phyloP scores from a whole-genome alignment of 2,329 filamentous ascomycete species.

The Aureobasidium namibiae region DNA sequence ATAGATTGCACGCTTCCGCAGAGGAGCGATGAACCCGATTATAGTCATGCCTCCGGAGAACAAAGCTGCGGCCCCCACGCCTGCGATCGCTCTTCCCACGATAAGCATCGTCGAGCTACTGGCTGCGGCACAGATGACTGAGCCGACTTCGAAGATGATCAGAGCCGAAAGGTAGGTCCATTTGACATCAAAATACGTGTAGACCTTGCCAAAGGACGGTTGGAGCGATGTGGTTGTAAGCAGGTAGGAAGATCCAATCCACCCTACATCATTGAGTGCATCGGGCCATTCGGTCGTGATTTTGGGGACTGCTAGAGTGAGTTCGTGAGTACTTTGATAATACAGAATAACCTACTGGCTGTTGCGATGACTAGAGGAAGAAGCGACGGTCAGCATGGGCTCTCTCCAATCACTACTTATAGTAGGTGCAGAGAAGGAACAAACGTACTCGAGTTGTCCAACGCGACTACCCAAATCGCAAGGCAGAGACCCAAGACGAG shows the following conservation, averaged over 20 bases:
- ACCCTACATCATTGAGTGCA: conserved; percentile 31
- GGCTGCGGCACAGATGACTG: conserved; percentile 45
- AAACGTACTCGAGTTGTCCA: conserved; percentile 29
- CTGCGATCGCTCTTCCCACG: conserved; percentile 46
- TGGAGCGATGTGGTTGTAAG: conserved; percentile 35
- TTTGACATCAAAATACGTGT: conserved; percentile 50
- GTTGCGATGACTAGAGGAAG: conserved; percentile 23
- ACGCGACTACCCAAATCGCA: conserved; percentile 11
- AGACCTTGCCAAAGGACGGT: conserved; percentile 48
- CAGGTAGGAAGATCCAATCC: conserved; percentile 35
- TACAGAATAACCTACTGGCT: conserved; percentile 20
- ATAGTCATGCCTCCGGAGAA: conserved; percentile 38
- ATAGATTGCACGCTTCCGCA: conserved; percentile 36
- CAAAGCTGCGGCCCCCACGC: conserved; percentile 44
- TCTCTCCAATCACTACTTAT: not conserved
- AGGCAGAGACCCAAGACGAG: conserved; percentile 17
- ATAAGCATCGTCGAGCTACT: conserved; percentile 46
- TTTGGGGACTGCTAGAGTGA: conserved; percentile 21
- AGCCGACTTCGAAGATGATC: conserved; percentile 42
- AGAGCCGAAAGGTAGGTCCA: conserved; percentile 44
- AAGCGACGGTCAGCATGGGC: not conserved
- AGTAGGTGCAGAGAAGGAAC: not conserved
- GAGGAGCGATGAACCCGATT: conserved; percentile 34
- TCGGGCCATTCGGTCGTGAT: conserved; percentile 34
- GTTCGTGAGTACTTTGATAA: not conserved